Evolutionary conservation across 176 grass and related monocot genomes (phyloP).

Genomic region (Phragmites australis): DNA sequence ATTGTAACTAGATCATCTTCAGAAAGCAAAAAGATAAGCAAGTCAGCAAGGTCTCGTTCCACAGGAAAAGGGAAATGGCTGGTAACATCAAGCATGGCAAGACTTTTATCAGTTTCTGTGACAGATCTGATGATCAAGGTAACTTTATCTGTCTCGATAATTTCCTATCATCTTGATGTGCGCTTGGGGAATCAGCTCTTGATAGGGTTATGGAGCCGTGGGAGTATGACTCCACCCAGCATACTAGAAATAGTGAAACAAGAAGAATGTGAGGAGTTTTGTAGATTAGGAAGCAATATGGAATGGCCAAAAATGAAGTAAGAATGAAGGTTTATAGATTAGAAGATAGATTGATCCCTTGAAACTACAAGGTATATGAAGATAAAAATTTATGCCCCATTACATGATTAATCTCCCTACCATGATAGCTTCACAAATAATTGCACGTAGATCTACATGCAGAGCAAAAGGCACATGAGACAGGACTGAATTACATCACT

Average conservation of each 20-base stretch:
- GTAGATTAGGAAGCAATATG: neutral
- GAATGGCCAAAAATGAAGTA: neutral
- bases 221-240: neutral
- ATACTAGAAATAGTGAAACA: neutral
- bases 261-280: neutral
- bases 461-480: neutral
- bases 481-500: neutral
- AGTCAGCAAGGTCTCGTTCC: conserved; percentile 67
- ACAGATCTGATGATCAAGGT: conserved; percentile 96
- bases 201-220: neutral
- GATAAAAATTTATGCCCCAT: neutral
- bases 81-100: conserved; percentile 79
- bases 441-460: neutral
- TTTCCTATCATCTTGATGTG: conserved; percentile 40
- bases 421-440: neutral
- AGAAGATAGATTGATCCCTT: conserved; percentile 5
- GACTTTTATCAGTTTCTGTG: conserved; percentile 82
- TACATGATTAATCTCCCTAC: conserved; percentile 8
- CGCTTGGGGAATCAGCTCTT: neutral
- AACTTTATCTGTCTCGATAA: conserved; percentile 29
- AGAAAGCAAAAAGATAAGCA: conserved; percentile 59
- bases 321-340: neutral
- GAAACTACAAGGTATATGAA: neutral
- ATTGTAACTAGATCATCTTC: conserved; percentile 67
- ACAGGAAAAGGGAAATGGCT: conserved; percentile 99